These are phyloP conservation scores for Chalara sp. DNA, from an alignment of 2,329 filamentous ascomycete genomes.

Conservation along the genomic window DNA sequence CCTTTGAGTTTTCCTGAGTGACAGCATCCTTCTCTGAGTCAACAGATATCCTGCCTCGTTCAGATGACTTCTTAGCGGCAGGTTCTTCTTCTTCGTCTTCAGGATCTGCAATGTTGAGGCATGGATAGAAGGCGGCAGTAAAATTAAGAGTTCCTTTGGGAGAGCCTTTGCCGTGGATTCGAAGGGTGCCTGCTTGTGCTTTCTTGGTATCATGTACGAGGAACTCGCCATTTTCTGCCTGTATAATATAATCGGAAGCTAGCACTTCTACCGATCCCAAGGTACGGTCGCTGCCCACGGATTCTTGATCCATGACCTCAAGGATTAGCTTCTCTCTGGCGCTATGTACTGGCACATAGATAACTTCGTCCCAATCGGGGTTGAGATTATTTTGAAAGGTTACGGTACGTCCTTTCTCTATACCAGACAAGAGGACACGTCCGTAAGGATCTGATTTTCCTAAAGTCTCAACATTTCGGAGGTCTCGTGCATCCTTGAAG, in stretches of 20 bases:
- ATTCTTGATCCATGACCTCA: conserved; percentile 97
- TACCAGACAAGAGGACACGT: conserved; percentile 79
- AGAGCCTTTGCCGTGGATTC: conserved; percentile 64
- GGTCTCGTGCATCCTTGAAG: conserved; percentile 72
- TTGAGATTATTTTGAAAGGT: conserved; percentile 95
- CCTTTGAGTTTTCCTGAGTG: conserved; percentile 35
- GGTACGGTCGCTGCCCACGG: conserved; percentile 81
- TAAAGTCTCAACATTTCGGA: conserved; percentile 89
- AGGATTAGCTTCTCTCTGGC: conserved; percentile 75
- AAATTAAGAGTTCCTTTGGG: conserved; percentile 78
- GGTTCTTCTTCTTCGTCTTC: conserved; percentile 61
- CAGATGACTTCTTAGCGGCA: conserved; percentile 22
- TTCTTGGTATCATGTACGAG: conserved; percentile 71
- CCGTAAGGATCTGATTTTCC: conserved; percentile 97
- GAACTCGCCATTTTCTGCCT: conserved; percentile 77
- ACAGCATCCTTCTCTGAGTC: conserved; percentile 15
- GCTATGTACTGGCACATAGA: conserved; percentile 88
- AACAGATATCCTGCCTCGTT: conserved; percentile 19
- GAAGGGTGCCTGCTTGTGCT: conserved; percentile 58
- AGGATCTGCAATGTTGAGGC: conserved; percentile 79
- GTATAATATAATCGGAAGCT: conserved; percentile 69
- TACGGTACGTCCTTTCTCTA: conserved; percentile 86
- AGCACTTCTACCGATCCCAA: conserved; percentile 75
- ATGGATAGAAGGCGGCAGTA: conserved; percentile 84
- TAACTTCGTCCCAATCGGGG: conserved; percentile 90